Conservation (phyloP, 2,329 filamentous ascomycete genomes). For the Dactylellina cionopaga region DNA sequence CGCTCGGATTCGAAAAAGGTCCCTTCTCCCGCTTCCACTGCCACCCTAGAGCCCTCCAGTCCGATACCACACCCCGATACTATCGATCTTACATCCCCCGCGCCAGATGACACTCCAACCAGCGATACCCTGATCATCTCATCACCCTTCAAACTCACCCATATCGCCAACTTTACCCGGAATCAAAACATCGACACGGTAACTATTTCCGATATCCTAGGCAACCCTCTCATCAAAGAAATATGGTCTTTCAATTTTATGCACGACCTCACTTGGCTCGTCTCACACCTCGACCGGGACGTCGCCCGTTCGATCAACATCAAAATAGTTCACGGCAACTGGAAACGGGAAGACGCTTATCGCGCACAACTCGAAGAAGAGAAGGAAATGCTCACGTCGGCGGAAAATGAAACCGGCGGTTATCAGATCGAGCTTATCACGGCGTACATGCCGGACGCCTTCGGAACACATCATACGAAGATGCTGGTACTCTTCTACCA, state of each 20-base stretch:
- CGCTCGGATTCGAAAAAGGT: not conserved
- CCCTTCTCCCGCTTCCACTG: not conserved
- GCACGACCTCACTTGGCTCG: constrained; percentile 70
- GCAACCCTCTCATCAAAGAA: constrained; percentile 77
- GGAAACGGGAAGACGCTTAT: constrained; percentile 59
- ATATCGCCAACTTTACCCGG: constrained; percentile 71
- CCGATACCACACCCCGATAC: not conserved
- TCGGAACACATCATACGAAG: constrained; percentile 86
- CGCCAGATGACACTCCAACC: not conserved
- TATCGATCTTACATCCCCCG: not conserved
- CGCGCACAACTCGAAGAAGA: constrained; percentile 17
- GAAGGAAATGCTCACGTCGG: not conserved
- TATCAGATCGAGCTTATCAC: constrained; percentile 75
- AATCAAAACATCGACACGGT: constrained; percentile 74
- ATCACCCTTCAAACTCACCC: constrained; percentile 78
- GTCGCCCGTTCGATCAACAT: constrained; percentile 65
- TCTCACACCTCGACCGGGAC: constrained; percentile 67
- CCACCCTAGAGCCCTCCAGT: not conserved
- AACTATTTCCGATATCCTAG: constrained; percentile 73
- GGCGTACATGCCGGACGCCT: constrained; percentile 83
- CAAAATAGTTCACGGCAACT: constrained; percentile 71
- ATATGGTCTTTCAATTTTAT: constrained; percentile 77
- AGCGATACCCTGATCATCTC: constrained; percentile 58
- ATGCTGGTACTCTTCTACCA: constrained; percentile 85
- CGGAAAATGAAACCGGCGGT: constrained; percentile 57